Conservation (phyloP, 768 basidiomycete genomes). For the Pulveroboletus sp. region DNA sequence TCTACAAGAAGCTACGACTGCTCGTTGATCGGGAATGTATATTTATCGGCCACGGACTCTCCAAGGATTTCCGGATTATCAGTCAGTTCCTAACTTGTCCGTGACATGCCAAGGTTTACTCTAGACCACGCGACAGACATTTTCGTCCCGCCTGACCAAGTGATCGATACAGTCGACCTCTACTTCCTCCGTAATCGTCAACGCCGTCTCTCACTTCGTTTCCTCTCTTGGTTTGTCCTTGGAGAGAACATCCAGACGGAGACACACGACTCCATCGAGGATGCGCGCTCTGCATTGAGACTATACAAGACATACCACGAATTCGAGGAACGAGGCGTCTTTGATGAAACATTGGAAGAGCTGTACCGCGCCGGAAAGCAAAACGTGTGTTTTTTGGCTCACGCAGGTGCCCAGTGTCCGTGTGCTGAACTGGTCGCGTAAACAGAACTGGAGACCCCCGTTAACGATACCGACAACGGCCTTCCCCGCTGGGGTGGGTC, state of each 20-base stretch:
- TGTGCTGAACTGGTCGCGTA: neutral
- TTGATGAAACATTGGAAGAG: constrained; percentile 86
- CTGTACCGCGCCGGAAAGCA: constrained; percentile 73
- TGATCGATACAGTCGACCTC: constrained; percentile 97
- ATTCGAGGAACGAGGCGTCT: constrained; percentile 68
- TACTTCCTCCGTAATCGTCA: constrained; percentile 81
- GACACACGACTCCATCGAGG: constrained; percentile 98
- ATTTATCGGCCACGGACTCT: constrained; percentile 95
- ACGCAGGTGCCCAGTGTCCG: neutral
- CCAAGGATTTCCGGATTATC: constrained; percentile 97
- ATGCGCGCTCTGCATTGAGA: constrained; percentile 80
- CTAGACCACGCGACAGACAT: constrained; percentile 55
- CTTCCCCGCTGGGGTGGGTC: neutral
- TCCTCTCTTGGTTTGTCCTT: constrained; percentile 92
- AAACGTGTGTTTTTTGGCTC: constrained; percentile 46
- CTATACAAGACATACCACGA: constrained; percentile 79
- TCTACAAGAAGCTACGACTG: constrained; percentile 93
- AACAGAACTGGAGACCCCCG: constrained; percentile 58
- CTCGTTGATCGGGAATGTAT: constrained; percentile 93
- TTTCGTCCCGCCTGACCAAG: constrained; percentile 90
- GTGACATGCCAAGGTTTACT: neutral
- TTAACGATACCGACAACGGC: constrained; percentile 6
- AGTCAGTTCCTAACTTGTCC: constrained; percentile 49
- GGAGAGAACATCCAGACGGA: constrained; percentile 89
- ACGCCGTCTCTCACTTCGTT: constrained; percentile 85